Percentiles rank a stretch among this genome's conserved stretches.
These are phyloP conservation scores for Verbascum thapsus DNA, from an alignment of 257 asterid genomes.

Conservation along the genomic window DNA sequence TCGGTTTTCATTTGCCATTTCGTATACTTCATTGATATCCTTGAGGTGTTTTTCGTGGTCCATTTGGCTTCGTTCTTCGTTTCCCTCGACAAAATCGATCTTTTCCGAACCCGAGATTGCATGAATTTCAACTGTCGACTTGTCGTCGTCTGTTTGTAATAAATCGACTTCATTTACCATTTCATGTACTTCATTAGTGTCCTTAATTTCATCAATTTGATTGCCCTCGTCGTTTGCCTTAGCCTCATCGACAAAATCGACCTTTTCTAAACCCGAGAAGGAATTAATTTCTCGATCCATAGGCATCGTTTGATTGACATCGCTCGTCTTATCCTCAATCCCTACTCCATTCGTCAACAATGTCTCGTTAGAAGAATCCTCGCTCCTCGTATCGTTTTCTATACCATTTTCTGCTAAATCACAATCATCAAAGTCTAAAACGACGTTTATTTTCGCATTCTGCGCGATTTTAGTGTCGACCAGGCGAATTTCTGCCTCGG, in stretches of 20 bases:
- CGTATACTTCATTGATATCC: no score
- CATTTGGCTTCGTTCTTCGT: no score
- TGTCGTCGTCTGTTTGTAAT: no score
- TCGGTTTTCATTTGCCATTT: no score
- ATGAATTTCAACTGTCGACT: no score
- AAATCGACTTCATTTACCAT: slow-evolving; percentile 17
- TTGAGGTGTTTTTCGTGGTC: no score
- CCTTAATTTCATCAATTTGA: not conserved
- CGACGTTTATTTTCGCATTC: not conserved
- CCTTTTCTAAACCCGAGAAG: slow-evolving; percentile 6
- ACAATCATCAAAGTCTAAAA: slow-evolving; percentile 13
- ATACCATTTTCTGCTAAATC: slow-evolving; percentile 10
- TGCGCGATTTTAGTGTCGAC: not conserved
- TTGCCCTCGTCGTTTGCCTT: not conserved
- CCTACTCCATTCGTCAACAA: slow-evolving; percentile 19
- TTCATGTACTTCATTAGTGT: slow-evolving; percentile 14
- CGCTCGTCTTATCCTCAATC: slow-evolving; percentile 14
- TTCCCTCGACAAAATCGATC: no score
- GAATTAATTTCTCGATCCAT: slow-evolving; percentile 6
- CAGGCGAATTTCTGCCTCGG: slow-evolving; percentile 19
- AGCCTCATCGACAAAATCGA: slow-evolving; percentile 13
- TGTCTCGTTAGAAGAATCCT: slow-evolving; percentile 31
- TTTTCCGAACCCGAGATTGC: no score
- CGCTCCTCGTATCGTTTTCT: slow-evolving; percentile 7
- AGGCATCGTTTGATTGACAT: slow-evolving; percentile 19